These are phyloP conservation scores for Botryosphaeria dothidea DNA, from an alignment of 2,329 filamentous ascomycete genomes.

Conservation along the genomic window DNA sequence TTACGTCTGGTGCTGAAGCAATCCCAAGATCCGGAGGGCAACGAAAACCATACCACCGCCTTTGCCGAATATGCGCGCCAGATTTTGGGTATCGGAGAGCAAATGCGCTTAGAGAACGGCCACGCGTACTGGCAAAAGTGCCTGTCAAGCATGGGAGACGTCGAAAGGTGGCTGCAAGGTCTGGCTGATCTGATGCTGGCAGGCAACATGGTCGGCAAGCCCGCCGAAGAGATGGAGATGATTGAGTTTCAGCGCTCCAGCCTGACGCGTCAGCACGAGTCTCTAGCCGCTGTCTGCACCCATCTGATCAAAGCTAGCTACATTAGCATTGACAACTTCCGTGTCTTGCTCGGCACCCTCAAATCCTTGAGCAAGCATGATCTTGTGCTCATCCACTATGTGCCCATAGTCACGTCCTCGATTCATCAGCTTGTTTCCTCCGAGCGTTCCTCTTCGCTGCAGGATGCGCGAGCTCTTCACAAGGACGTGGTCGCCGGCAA, in stretches of 20 bases:
- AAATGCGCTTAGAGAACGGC: slow-evolving; percentile 53
- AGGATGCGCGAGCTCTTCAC: slow-evolving; percentile 71
- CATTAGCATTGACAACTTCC: slow-evolving; percentile 71
- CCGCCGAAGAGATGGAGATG: slow-evolving; percentile 63
- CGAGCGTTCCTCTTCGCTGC: slow-evolving; percentile 51
- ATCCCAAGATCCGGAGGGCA: slow-evolving; percentile 43
- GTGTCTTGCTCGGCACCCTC: slow-evolving; percentile 66
- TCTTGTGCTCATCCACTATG: slow-evolving; percentile 71
- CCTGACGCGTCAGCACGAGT: slow-evolving; percentile 86
- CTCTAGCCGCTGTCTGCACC: slow-evolving; percentile 76
- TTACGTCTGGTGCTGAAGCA: slow-evolving; percentile 77
- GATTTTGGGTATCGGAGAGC: slow-evolving; percentile 53
- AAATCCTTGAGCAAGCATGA: slow-evolving; percentile 78
- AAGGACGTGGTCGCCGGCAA: slow-evolving; percentile 64
- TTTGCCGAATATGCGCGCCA: slow-evolving; percentile 42
- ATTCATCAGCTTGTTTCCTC: slow-evolving; percentile 28
- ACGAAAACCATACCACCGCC: slow-evolving; percentile 27
- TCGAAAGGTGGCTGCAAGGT: slow-evolving; percentile 74
- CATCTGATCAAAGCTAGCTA: slow-evolving; percentile 76
- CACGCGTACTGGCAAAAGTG: slow-evolving; percentile 72
- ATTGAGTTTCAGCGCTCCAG: slow-evolving; percentile 79
- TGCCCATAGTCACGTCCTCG: slow-evolving; percentile 73
- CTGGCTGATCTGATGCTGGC: slow-evolving; percentile 76
- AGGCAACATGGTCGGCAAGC: slow-evolving; percentile 71
- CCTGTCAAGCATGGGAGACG: slow-evolving; percentile 71